Base-by-base conservation (phyloP, 139 green algal genomes). In the Haematococcus lacustris region DNA sequence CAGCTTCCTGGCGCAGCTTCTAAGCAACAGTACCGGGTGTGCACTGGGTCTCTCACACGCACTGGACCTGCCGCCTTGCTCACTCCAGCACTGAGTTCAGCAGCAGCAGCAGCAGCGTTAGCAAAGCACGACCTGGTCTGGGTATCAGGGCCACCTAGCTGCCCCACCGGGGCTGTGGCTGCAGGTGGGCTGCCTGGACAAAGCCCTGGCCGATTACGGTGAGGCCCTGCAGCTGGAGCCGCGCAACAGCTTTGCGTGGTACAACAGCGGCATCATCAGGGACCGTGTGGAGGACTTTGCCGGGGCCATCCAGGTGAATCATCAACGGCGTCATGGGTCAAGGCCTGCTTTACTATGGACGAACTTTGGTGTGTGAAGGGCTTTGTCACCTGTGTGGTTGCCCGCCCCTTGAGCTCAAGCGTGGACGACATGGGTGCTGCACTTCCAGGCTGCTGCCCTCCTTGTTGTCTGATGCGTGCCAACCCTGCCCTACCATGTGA, bases 221-320 rank as follows among this genome's bases (percentile, higher is more conserved):
- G 37, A 35, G 1, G 88, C 88, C 0, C 68, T 94, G 37, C 68
- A 80, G 37, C 71, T 90, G 34, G 80, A 92, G 33, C 84, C 87
- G 0, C 7, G 32, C 64, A 91, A 84, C 79, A 85, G 73, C 71
- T 93, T 86, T 76, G 88, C 89, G 3, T 80, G 83, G 70, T 97
- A 96, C 89, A 97, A 97, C 77, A 51, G 85, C 4, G 91, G 91
- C 73, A 97, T 97, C 71, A 90, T 86, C 1, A 75, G 73, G 33
- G 80, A 86, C 70, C 67, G 76, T 41, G 61, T 83, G 50, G 75
- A 66, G 0, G 74, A 80, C 34, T 67, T 76, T 13, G 13, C 26
- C 1, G 68, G 68, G 1, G 74, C 74, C 3, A 57, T 80, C 28
- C 25, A 71, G 38, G 38, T 70, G 59, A 69, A 26, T n/a, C n/a